Evolutionary conservation across 495 filamentous ascomycete species (phyloP).

Genomic region (Lasiosphaeria miniovina): DNA sequence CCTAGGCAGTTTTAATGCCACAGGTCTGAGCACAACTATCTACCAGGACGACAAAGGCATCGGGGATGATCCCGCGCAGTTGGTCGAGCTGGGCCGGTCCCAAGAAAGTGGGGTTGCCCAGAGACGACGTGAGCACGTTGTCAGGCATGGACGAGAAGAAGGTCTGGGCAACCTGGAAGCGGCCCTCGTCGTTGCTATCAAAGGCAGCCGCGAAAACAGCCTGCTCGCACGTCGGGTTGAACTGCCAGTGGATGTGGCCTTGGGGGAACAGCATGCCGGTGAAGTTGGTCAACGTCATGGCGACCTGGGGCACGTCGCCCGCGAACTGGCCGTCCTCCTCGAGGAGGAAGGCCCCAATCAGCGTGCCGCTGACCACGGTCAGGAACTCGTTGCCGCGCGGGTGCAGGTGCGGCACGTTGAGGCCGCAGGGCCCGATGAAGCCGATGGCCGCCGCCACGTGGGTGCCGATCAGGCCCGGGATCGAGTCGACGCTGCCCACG

Average conservation of each 20-base stretch:
- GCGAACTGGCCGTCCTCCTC: constrained; percentile 42
- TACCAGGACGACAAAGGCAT: constrained; percentile 43
- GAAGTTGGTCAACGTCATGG: constrained; percentile 47
- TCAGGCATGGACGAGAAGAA: constrained; percentile 46
- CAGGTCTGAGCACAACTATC: constrained; percentile 46
- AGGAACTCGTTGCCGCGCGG: constrained; percentile 44
- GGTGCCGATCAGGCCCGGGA: constrained; percentile 41
- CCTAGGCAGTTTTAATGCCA: constrained; percentile 19
- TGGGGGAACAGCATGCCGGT: constrained; percentile 36
- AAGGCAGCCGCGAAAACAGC: constrained; percentile 50
- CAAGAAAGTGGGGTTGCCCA: constrained; percentile 31
- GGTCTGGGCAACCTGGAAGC: constrained; percentile 45
- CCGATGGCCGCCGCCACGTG: constrained; percentile 37
- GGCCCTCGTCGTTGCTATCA: constrained; percentile 48
- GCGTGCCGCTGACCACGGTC: constrained; percentile 38
- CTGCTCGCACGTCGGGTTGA: constrained; percentile 49
- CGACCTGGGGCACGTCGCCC: constrained; percentile 21
- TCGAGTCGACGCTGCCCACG: constrained; percentile 36
- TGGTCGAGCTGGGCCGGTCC: constrained; percentile 44
- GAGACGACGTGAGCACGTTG: constrained; percentile 45
- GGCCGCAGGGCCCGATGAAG: constrained; percentile 45
- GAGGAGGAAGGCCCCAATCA: constrained; percentile 45
- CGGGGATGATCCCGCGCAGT: constrained; percentile 44
- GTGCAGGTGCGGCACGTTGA: constrained; percentile 48
- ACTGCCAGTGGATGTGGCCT: constrained; percentile 47